phyloP scores from a whole-genome alignment of 2,329 filamentous ascomycete genomes.

The Fusarium palustre region DNA sequence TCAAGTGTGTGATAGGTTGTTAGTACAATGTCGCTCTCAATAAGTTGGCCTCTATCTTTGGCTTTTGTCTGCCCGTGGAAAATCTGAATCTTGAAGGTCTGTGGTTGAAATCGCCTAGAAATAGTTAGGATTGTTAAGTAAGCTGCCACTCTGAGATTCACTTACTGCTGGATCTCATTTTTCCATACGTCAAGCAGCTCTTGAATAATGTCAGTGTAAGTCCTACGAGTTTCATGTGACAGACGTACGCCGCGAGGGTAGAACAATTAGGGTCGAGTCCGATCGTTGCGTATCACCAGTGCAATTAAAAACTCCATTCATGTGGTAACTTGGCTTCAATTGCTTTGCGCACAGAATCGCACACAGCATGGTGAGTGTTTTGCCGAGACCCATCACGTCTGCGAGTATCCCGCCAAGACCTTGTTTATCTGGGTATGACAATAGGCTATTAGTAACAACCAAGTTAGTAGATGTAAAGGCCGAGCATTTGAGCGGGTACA shows the following conservation, averaged over 20 bases:
- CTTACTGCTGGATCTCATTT: neutral
- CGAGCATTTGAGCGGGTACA: fast-evolving
- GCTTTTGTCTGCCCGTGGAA: neutral
- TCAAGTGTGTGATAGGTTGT: neutral
- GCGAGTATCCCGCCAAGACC: neutral
- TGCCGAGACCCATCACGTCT: neutral
- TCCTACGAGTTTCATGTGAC: no score
- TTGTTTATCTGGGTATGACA: fast-evolving
- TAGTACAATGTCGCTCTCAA: neutral
- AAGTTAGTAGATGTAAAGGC: fast-evolving
- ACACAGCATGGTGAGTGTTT: neutral
- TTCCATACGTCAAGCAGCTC: neutral
- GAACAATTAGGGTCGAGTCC: neutral
- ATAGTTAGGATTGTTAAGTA: fast-evolving
- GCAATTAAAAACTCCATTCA: fast-evolving
- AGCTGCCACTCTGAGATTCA: neutral
- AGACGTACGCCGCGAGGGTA: neutral
- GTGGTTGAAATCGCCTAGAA: neutral
- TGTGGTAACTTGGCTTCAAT: fast-evolving
- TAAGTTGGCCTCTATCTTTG: fast-evolving
- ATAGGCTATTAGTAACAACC: fast-evolving
- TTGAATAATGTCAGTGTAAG: fast-evolving
- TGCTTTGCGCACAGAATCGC: neutral
- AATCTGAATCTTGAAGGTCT: neutral
- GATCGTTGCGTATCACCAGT: fast-evolving